Evolutionary conservation across 2,329 filamentous ascomycete genomes (phyloP), one percentile per base, ranked within the genome.

Genomic region (Dryadomyces quercus-mongolicae): DNA sequence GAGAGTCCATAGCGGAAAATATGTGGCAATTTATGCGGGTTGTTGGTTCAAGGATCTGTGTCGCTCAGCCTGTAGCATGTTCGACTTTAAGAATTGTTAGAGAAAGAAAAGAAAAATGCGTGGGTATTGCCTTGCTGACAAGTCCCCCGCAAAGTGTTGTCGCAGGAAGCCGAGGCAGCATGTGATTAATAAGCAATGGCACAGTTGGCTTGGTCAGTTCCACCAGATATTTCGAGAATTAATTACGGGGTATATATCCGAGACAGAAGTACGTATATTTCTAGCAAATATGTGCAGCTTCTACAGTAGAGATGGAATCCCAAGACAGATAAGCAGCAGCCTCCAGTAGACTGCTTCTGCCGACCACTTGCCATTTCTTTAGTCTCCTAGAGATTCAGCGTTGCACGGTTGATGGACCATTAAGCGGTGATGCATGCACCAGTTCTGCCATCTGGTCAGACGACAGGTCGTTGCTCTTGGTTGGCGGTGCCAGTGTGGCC

Each of bases 401-500:
- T 31, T 40, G 36, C 36, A 40, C 3, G 15, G 15, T 40, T 13
- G 10, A 40, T 40, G 10, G 15, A 5, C 36, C 10, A 12, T 40
- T 12, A 16, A 40, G 10, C 10, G 36, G 36, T 9, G 36, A 40
- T 40, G 38, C 46, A 31, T 63, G 61, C 36, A 64, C 64, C 9
- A 66, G 60, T 42, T 65, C 55, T 10, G 61, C 55, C 20, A 62
- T 58, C 36, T 51, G 40, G 7, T 49, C 55, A 1, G 42, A 2
- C 31, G 38, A 10, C 12, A 40, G 47, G 34, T 31, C n/a, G 42
- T 16, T 44, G 42, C 15, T n/a, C n/a, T 53, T 50, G 8, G 56
- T 48, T 16, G 58, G 57, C 21, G 58, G 60, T 36, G 57, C 55
- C 56, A 74, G 62, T 51, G 66, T 68, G 40, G 65, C 55, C 47